A percentile compares a stretch with the other conserved stretches of the same genome.
phyloP scores from a whole-genome alignment of 768 basidiomycete genomes.

The Mycena amicta region DNA sequence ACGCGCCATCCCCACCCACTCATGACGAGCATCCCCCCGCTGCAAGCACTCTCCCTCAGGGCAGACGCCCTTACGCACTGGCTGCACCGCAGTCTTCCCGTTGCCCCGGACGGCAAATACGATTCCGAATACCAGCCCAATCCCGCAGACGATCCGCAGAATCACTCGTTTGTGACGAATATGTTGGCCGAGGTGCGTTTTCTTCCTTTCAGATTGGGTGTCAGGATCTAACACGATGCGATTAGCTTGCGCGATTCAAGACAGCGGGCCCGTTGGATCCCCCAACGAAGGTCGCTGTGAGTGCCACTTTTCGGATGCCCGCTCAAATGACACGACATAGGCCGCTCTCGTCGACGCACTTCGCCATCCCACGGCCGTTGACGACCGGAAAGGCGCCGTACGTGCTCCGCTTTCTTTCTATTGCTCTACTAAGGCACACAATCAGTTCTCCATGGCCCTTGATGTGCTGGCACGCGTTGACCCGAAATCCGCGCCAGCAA shows the following conservation, averaged over 20 bases:
- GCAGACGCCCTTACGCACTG: background rate
- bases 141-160: slow-evolving; percentile 17
- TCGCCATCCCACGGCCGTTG: slow-evolving; percentile 38
- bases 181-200: slow-evolving; percentile 29
- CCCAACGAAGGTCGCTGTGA: no score
- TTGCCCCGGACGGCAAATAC: slow-evolving; percentile 38
- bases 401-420: slow-evolving; percentile 1
- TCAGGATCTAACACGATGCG: no score
- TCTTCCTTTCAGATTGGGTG: background rate
- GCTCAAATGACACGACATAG: slow-evolving; percentile 16
- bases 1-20: background rate
- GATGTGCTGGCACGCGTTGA: slow-evolving; percentile 31
- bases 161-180: slow-evolving; percentile 30
- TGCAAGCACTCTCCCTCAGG: background rate
- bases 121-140: slow-evolving; percentile 29
- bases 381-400: slow-evolving; percentile 43
- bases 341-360: slow-evolving; percentile 32
- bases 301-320: background rate
- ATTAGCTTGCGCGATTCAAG: no score
- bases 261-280: no score
- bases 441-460: slow-evolving; percentile 33
- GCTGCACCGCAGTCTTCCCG: slow-evolving; percentile 19
- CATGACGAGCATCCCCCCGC: background rate
- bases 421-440: background rate
- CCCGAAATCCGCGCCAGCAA: slow-evolving; percentile 20